Conservation (phyloP, 78 protist genomes). For the Creolimax fragrantissima region DNA sequence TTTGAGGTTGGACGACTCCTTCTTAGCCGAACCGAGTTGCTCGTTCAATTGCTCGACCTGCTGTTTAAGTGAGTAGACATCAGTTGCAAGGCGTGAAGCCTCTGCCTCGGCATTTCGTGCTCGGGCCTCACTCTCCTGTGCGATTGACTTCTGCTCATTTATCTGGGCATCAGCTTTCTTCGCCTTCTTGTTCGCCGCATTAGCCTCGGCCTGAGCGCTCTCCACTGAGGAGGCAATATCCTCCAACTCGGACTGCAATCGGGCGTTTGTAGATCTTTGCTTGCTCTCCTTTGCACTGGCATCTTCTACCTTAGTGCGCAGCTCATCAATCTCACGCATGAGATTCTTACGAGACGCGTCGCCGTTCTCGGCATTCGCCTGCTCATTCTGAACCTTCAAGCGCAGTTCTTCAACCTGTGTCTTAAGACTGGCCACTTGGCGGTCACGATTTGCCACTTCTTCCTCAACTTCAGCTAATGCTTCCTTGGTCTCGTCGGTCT, state of each 20-base stretch:
- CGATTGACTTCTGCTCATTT: background rate
- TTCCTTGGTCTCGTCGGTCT: background rate
- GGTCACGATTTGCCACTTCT: background rate
- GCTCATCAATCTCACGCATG: conserved; percentile 14
- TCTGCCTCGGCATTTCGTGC: background rate
- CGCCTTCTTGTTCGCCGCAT: background rate
- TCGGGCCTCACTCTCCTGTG: background rate
- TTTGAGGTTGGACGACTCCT: background rate
- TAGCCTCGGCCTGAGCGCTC: background rate
- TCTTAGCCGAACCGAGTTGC: background rate
- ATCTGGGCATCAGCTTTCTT: background rate
- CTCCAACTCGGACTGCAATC: conserved; percentile 36
- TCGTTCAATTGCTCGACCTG: background rate
- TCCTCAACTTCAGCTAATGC: background rate
- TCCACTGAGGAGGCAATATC: background rate
- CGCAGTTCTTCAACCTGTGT: conserved; percentile 18
- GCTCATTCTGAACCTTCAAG: background rate
- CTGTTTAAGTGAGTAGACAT: background rate
- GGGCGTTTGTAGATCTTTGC: background rate
- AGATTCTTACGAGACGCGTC: conserved; percentile 14
- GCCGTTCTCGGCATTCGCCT: background rate
- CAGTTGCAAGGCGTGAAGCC: background rate
- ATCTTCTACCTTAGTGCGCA: background rate
- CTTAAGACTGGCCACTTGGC: background rate
- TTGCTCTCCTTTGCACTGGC: background rate